Evolutionary conservation across 768 basidiomycete genomes (phyloP).

Genomic region (Leccinum barrowsii): DNA sequence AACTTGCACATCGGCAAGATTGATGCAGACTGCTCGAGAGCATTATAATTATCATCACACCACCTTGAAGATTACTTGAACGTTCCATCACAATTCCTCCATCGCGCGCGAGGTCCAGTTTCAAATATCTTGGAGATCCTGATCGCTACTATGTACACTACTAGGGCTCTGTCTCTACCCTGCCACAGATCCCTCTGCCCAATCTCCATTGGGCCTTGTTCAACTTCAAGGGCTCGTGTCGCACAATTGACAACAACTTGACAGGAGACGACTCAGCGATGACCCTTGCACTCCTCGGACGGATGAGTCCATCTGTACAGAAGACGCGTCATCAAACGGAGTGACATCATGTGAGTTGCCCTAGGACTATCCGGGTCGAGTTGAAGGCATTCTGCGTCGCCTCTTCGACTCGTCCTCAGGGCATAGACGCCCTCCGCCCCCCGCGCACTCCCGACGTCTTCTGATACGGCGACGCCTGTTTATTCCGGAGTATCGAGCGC

Average conservation of each 20-base stretch:
- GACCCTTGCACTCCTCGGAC: not conserved
- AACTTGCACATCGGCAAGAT: not conserved
- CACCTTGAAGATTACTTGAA: not conserved
- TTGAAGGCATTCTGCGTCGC: not conserved
- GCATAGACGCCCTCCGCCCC: conserved; percentile 5
- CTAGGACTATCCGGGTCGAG: not conserved
- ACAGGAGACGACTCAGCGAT: not conserved
- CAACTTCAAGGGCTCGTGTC: not conserved
- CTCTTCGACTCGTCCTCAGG: not conserved
- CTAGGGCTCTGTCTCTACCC: not conserved
- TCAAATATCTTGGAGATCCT: not conserved
- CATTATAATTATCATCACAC: not conserved
- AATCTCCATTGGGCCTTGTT: not conserved
- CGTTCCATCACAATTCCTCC: not conserved
- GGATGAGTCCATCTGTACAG: not conserved
- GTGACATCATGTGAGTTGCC: not conserved
- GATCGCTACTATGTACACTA: not conserved
- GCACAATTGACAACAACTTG: not conserved
- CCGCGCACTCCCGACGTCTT: not conserved
- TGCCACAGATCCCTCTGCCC: not conserved
- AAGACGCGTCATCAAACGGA: not conserved
- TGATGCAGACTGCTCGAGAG: not conserved
- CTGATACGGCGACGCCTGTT: conserved; percentile 8
- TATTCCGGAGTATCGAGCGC: conserved; percentile 17
- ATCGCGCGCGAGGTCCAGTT: not conserved